Conservation (phyloP, 164 flowering plant genomes). For the Taxillus chinensis region DNA sequence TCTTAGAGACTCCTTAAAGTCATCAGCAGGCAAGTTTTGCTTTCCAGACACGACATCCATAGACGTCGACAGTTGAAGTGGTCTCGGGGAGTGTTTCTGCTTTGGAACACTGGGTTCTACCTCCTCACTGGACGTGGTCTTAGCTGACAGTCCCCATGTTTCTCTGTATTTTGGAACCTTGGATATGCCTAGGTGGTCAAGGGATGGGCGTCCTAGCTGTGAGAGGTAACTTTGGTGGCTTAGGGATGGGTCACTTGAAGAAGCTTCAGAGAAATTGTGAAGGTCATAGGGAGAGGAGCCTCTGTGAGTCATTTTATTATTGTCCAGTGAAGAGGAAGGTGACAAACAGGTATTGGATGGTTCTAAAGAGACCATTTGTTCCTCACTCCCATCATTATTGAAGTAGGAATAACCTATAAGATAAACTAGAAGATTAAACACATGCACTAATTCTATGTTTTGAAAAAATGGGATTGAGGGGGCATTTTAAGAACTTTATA, state of each 20-base stretch:
- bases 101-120: constrained; percentile 19
- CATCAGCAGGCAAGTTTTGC: constrained; percentile 21
- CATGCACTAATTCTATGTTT: no score
- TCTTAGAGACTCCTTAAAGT: constrained; percentile 23
- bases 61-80: constrained; percentile 33
- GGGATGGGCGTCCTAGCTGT: constrained; percentile 31
- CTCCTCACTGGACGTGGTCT: constrained; percentile 29
- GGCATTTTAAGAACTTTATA: no score
- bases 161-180: constrained; percentile 83
- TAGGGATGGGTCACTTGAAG: constrained; percentile 34
- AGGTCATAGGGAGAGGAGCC: constrained; percentile 45
- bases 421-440: not conserved
- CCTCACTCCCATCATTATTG: constrained; percentile 31
- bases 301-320: constrained; percentile 33
- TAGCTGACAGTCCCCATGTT: constrained; percentile 21
- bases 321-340: constrained; percentile 72
- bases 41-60: constrained; percentile 31
- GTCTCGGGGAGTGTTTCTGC: constrained; percentile 56
- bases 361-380: constrained; percentile 53
- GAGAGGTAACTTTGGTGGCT: constrained; percentile 29
- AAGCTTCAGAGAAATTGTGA: constrained; percentile 34
- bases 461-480: no score
- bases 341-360: constrained; percentile 76
- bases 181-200: constrained; percentile 68
- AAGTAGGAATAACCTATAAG: constrained; percentile 35